phyloP scores from a whole-genome alignment of 1,284 basidiomycete species.

The Boletus nobilissimus region DNA sequence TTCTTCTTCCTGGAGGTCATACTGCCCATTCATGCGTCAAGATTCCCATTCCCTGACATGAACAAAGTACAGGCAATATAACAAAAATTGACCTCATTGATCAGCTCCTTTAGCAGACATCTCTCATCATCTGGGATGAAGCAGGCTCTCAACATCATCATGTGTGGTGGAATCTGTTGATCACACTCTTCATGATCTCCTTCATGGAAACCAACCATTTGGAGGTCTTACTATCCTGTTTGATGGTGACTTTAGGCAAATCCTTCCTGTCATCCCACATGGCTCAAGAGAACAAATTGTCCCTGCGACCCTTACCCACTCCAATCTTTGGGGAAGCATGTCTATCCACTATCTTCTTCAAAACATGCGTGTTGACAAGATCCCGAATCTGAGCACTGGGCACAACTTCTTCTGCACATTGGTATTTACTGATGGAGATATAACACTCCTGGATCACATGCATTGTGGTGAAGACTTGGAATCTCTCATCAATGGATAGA shows the following conservation, averaged over 20 bases:
- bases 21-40: conserved; percentile 33
- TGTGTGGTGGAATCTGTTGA: conserved; percentile 26
- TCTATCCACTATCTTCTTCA: conserved; percentile 43
- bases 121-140: conserved; percentile 16
- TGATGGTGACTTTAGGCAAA: conserved; percentile 50
- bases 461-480: too few species aligned
- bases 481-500: too few species aligned
- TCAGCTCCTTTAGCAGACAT: background rate
- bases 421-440: too few species aligned
- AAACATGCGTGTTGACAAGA: too few species aligned
- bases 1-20: conserved; percentile 26
- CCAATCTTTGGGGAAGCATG: conserved; percentile 50
- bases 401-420: too few species aligned
- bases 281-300: conserved; percentile 51
- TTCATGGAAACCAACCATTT: conserved; percentile 40
- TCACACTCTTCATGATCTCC: background rate
- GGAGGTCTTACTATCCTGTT: conserved; percentile 54
- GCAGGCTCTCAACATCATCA: background rate
- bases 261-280: conserved; percentile 37
- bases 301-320: conserved; percentile 44
- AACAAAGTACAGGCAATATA: conserved; percentile 46
- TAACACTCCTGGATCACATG: too few species aligned
- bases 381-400: too few species aligned
- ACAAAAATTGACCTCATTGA: conserved; percentile 34
- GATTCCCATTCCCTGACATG: conserved; percentile 35